These are phyloP conservation scores for Senna tora DNA, from an alignment of 306 rosid genomes.

Conservation along the genomic window DNA sequence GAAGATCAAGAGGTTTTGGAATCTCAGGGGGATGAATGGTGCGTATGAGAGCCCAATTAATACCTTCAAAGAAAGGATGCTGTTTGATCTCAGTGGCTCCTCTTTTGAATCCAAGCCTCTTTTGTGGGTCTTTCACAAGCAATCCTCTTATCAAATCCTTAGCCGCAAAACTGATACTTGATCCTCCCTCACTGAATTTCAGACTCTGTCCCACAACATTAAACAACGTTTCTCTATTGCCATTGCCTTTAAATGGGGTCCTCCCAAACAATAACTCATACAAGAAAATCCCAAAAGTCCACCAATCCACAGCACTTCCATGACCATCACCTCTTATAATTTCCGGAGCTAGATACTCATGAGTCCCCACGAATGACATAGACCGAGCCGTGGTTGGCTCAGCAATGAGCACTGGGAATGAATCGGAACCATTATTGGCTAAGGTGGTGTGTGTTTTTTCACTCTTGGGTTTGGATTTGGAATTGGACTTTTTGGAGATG, in stretches of 20 bases:
- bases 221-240: constrained; percentile 60
- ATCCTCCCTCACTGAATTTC: constrained; percentile 59
- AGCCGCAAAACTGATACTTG: constrained; percentile 49
- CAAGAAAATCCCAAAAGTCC: constrained; percentile 68
- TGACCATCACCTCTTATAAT: constrained; percentile 71
- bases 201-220: constrained; percentile 60
- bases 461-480: constrained; percentile 37
- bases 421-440: constrained; percentile 34
- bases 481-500: constrained; percentile 40
- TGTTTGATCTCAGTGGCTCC: constrained; percentile 68
- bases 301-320: constrained; percentile 76
- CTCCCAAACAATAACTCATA: constrained; percentile 56
- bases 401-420: constrained; percentile 52
- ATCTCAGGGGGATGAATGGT: constrained; percentile 59
- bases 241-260: constrained; percentile 66
- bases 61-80: constrained; percentile 60
- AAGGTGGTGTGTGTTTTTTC: constrained; percentile 33
- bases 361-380: constrained; percentile 70
- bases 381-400: constrained; percentile 68
- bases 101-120: constrained; percentile 58
- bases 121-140: constrained; percentile 60
- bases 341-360: constrained; percentile 68
- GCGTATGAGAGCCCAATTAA: constrained; percentile 69
- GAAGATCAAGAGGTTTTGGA: constrained; percentile 57
- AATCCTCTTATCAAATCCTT: constrained; percentile 59